Conservation (phyloP, 2,329 filamentous ascomycete species). For the Claviceps sp. region DNA sequence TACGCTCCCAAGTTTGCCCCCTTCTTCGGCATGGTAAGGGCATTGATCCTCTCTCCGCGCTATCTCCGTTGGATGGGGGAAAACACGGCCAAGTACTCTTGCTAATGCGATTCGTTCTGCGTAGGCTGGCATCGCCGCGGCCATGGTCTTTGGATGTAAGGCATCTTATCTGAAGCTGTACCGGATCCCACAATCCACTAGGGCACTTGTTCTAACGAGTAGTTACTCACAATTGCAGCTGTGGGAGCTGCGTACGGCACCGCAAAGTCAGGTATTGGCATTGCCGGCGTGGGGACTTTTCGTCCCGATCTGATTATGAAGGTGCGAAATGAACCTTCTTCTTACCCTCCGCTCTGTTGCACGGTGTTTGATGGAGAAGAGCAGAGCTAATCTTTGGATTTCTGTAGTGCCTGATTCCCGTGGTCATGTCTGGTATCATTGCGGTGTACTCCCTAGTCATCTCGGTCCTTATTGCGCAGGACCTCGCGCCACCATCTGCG, state of each 20-base stretch:
- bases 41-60: conserved; percentile 9
- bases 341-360: neutral
- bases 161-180: neutral
- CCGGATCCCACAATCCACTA: no score
- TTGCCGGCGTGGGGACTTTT: conserved; percentile 74
- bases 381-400: neutral
- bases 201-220: conserved; percentile 5
- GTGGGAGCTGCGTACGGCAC: conserved; percentile 75
- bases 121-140: conserved; percentile 63
- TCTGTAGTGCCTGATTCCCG: conserved; percentile 62
- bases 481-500: conserved; percentile 58
- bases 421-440: conserved; percentile 98
- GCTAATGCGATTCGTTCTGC: neutral
- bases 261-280: conserved; percentile 78
- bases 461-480: conserved; percentile 85
- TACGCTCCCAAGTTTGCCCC: conserved; percentile 69
- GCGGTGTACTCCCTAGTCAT: conserved; percentile 97
- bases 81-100: neutral
- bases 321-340: conserved; percentile 30
- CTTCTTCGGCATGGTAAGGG: conserved; percentile 73
- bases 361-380: neutral
- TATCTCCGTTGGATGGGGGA: neutral
- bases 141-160: conserved; percentile 78
- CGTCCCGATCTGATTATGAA: conserved; percentile 86
- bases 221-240: conserved; percentile 21